Evolutionary conservation across 257 asterid genomes (phyloP).

Genomic region (Datura wrightii): DNA sequence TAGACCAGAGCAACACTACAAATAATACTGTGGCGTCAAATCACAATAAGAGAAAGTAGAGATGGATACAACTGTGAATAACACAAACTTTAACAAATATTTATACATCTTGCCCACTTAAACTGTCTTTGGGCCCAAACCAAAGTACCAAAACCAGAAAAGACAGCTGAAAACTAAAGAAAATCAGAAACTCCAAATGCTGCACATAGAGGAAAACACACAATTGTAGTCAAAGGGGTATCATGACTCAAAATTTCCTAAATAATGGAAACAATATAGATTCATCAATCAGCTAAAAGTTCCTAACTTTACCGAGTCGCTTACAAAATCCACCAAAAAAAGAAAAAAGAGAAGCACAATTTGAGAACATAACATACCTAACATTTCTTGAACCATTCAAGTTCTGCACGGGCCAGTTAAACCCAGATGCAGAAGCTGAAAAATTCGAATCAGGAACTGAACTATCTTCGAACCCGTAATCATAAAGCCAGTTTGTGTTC

Average conservation of each 20-base stretch:
- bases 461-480: constrained; percentile 78
- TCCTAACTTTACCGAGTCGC: not conserved
- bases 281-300: not conserved
- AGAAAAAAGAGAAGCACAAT: not conserved
- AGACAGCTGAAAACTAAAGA: not conserved
- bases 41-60: constrained; percentile 14
- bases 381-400: constrained; percentile 62
- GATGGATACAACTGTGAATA: not conserved
- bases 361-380: constrained; percentile 47
- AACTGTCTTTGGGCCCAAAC: not conserved
- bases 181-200: not conserved
- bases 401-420: constrained; percentile 70
- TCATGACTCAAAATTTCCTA: not conserved
- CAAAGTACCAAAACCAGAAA: not conserved
- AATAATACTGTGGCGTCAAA: not conserved
- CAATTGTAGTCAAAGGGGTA: constrained; percentile 8
- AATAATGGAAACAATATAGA: not conserved
- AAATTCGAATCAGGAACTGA: constrained; percentile 61
- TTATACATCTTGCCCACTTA: not conserved
- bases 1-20: not conserved
- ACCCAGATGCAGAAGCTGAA: constrained; percentile 62
- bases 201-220: not conserved
- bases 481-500: constrained; percentile 85
- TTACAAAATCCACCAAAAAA: not conserved
- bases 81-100: not conserved